phyloP scores from a whole-genome alignment of 2,329 filamentous ascomycete species.

The Cladosporium austrohemisphaericum region DNA sequence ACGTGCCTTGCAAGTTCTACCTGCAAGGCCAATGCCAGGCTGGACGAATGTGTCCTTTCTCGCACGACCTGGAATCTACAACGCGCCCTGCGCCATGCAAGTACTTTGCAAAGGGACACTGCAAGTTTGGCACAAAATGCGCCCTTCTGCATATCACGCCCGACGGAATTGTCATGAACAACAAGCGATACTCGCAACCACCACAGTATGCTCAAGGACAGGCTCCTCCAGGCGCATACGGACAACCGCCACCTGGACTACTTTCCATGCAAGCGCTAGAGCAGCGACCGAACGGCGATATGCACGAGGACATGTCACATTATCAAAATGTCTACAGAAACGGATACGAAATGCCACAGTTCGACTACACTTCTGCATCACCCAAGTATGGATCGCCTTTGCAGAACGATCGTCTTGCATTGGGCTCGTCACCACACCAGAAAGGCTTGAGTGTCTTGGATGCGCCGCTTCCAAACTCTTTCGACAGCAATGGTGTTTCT shows the following conservation, averaged over 20 bases:
- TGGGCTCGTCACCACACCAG: constrained; percentile 63
- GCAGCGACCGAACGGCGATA: constrained; percentile 23
- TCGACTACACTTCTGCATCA: constrained; percentile 56
- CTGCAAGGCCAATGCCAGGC: constrained; percentile 94
- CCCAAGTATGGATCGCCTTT: constrained; percentile 79
- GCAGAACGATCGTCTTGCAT: constrained; percentile 66
- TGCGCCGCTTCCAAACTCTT: constrained; percentile 86
- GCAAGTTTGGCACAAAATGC: constrained; percentile 98
- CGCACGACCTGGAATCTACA: constrained; percentile 81
- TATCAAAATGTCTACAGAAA: constrained; percentile 28
- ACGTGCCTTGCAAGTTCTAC: constrained; percentile 99
- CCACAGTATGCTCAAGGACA: constrained; percentile 19
- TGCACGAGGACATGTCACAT: constrained; percentile 25
- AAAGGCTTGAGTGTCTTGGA: constrained; percentile 84
- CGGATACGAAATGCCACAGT: constrained; percentile 33
- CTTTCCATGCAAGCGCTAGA: constrained; percentile 35
- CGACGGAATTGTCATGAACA: constrained; percentile 90
- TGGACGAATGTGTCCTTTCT: constrained; percentile 91
- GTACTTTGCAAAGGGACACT: constrained; percentile 99
- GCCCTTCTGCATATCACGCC: constrained; percentile 93
- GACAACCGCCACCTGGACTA: constrained; percentile 30
- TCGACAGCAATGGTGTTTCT: constrained; percentile 93
- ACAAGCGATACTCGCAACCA: constrained; percentile 48
- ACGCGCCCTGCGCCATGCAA: constrained; percentile 89
- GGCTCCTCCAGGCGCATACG: constrained; percentile 20